phyloP scores from a whole-genome alignment of 2,329 filamentous ascomycete genomes.

The Drechslerella coelobrocha region DNA sequence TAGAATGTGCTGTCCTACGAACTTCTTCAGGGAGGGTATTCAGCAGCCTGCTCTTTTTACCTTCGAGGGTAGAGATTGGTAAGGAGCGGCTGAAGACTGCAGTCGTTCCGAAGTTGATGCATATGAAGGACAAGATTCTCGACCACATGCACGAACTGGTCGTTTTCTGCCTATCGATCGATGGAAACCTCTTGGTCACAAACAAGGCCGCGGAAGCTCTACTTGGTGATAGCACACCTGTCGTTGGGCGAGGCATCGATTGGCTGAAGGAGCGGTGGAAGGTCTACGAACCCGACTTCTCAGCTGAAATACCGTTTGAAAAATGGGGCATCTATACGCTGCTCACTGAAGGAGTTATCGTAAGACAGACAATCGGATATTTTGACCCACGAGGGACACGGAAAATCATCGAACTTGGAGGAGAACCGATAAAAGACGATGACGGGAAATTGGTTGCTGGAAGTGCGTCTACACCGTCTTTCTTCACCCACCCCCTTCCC shows the following conservation, averaged over 20 bases:
- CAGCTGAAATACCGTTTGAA: constrained; percentile 47
- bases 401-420: constrained; percentile 47
- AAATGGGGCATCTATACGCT: constrained; percentile 47
- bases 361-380: constrained; percentile 44
- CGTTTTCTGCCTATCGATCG: constrained; percentile 41
- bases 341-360: constrained; percentile 38
- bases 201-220: constrained; percentile 45
- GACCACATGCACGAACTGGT: constrained; percentile 48
- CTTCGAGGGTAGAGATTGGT: constrained; percentile 9
- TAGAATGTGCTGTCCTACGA: constrained; percentile 34
- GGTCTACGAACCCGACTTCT: constrained; percentile 49
- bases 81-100: constrained; percentile 5
- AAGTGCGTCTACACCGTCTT: constrained; percentile 21
- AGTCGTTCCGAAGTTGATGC: constrained; percentile 39
- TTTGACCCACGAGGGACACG: constrained; percentile 27
- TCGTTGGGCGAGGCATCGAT: constrained; percentile 43
- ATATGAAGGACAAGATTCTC: constrained; percentile 47
- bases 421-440: constrained; percentile 45
- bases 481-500: neutral
- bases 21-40: constrained; percentile 33
- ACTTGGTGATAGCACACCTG: constrained; percentile 43
- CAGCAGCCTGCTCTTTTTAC: constrained; percentile 30
- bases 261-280: constrained; percentile 49
- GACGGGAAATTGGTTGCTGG: constrained; percentile 38
- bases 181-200: constrained; percentile 45